A percentile compares a stretch with the other conserved stretches of the same genome.
Conservation (phyloP, 768 basidiomycete species). For the Artomyces pyxidatus region DNA sequence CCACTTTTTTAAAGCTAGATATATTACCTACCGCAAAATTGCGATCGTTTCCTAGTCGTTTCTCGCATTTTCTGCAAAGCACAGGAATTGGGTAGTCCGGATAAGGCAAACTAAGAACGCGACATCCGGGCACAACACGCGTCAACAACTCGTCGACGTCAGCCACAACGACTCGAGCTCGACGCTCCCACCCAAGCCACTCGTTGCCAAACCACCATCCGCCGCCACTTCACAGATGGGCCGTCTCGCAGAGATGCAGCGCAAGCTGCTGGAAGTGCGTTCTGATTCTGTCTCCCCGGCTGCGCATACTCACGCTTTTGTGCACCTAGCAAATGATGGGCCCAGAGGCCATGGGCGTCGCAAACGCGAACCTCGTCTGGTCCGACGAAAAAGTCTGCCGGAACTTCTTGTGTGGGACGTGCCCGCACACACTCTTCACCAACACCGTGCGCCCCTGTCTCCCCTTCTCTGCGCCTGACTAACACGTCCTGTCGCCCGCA, state of each 20-base stretch:
- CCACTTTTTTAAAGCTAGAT: too few species aligned
- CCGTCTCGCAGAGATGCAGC: conserved; percentile 93
- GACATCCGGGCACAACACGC: too few species aligned
- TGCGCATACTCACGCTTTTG: conserved; percentile 12
- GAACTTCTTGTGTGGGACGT: conserved; percentile 97
- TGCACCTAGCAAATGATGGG: conserved; percentile 95
- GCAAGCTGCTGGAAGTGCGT: conserved; percentile 74
- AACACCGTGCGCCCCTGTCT: conserved; percentile 69
- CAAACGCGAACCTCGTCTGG: conserved; percentile 88
- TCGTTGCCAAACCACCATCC: too few species aligned
- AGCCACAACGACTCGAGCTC: too few species aligned
- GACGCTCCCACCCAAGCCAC: too few species aligned
- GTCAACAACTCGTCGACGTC: too few species aligned
- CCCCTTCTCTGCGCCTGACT: background rate
- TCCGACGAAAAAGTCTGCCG: conserved; percentile 96
- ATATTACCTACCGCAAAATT: too few species aligned
- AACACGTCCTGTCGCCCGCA: conserved; percentile 22
- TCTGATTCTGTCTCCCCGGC: conserved; percentile 20
- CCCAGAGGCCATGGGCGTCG: conserved; percentile 97
- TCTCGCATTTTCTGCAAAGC: too few species aligned
- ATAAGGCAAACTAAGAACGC: too few species aligned
- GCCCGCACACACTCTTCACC: conserved; percentile 94
- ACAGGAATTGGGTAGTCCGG: too few species aligned
- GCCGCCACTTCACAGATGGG: too few species aligned
- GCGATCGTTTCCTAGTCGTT: too few species aligned